Percentiles rank a stretch among this genome's conserved stretches.
phyloP scores from a whole-genome alignment of 805 yeast genomes.

The Candida ortonii region DNA sequence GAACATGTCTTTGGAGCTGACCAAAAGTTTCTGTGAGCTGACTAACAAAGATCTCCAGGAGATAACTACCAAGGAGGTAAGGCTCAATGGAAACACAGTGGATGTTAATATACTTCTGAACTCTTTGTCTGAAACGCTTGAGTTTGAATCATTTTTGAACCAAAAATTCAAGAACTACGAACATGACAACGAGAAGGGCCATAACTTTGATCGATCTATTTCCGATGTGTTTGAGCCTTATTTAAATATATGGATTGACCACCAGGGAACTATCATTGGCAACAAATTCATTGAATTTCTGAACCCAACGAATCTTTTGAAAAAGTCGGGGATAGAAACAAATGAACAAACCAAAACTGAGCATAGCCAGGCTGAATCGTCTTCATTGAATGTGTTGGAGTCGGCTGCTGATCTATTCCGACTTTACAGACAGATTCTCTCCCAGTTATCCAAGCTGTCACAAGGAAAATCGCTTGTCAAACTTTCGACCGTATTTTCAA shows the following conservation, averaged over 20 bases:
- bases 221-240: slow-evolving; percentile 82
- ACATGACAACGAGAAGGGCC: slow-evolving; percentile 30
- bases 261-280: slow-evolving; percentile 67
- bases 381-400: slow-evolving; percentile 73
- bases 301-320: slow-evolving; percentile 51
- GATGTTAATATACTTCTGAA: slow-evolving; percentile 65
- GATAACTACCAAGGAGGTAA: slow-evolving; percentile 43
- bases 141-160: slow-evolving; percentile 75
- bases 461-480: slow-evolving; percentile 48
- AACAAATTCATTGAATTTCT: slow-evolving; percentile 63
- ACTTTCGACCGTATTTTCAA: slow-evolving; percentile 57
- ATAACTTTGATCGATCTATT: slow-evolving; percentile 40
- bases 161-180: slow-evolving; percentile 52
- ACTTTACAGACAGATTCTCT: slow-evolving; percentile 65
- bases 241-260: slow-evolving; percentile 77
- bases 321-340: slow-evolving; percentile 35
- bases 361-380: slow-evolving; percentile 21
- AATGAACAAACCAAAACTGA: slow-evolving; percentile 12
- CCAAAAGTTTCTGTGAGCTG: slow-evolving; percentile 59
- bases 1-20: slow-evolving; percentile 63
- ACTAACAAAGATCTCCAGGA: slow-evolving; percentile 66
- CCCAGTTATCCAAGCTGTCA: slow-evolving; percentile 65
- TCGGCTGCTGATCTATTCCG: slow-evolving; percentile 88
- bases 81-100: slow-evolving; percentile 32
- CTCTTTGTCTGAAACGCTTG: slow-evolving; percentile 72